These are phyloP conservation scores for Penicillium expansum DNA, from an alignment of 2,329 filamentous ascomycete genomes.

Conservation along the genomic window DNA sequence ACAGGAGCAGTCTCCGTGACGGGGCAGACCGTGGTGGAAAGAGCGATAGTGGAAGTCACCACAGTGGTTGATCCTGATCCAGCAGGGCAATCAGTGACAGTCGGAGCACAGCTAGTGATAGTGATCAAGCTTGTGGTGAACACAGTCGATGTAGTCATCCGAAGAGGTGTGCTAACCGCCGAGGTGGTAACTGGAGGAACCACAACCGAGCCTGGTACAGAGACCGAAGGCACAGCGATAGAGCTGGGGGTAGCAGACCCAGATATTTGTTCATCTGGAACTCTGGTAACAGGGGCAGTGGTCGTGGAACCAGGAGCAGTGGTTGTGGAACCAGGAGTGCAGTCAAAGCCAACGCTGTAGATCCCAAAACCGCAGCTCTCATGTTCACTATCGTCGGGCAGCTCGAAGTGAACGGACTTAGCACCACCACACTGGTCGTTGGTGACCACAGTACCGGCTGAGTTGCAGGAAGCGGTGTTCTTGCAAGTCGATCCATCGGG, in stretches of 20 bases:
- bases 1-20: slow-evolving; percentile 32
- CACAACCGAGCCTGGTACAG: not conserved
- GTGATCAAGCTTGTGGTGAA: slow-evolving; percentile 39
- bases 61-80: slow-evolving; percentile 44
- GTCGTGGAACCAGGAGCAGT: slow-evolving; percentile 2
- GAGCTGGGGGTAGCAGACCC: slow-evolving; percentile 23
- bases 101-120: slow-evolving; percentile 42
- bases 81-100: slow-evolving; percentile 52
- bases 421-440: slow-evolving; percentile 94
- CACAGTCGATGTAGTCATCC: slow-evolving; percentile 38
- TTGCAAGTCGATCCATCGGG: slow-evolving; percentile 77
- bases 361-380: slow-evolving; percentile 67
- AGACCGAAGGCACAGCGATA: slow-evolving; percentile 16
- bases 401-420: slow-evolving; percentile 69
- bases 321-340: slow-evolving; percentile 22
- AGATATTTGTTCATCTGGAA: slow-evolving; percentile 15
- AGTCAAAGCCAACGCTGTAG: slow-evolving; percentile 30
- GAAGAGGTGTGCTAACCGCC: slow-evolving; percentile 16
- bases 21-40: slow-evolving; percentile 61
- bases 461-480: slow-evolving; percentile 67
- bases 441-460: slow-evolving; percentile 65
- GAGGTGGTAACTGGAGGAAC: slow-evolving; percentile 11
- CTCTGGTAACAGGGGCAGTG: slow-evolving; percentile 5
- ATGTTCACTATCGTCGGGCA: slow-evolving; percentile 55
- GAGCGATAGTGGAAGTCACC: slow-evolving; percentile 54